Evolutionary conservation across 495 filamentous ascomycete species (phyloP).

Genomic region (Filosporella fistucella): DNA sequence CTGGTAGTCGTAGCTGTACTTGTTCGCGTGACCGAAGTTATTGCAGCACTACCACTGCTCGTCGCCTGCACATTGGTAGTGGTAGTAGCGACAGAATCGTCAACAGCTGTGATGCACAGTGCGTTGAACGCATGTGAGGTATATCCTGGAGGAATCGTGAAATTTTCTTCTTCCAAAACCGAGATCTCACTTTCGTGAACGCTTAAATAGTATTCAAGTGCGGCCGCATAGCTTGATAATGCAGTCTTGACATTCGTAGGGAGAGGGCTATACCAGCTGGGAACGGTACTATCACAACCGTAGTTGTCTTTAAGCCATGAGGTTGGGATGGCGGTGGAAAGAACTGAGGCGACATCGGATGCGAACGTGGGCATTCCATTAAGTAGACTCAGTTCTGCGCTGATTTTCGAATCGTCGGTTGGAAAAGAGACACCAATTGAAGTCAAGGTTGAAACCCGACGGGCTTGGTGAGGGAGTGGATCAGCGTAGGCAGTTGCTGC

Average conservation of each 20-base stretch:
- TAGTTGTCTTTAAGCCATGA: background rate
- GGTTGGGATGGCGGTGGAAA: constrained; percentile 10
- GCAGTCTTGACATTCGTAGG: constrained; percentile 7
- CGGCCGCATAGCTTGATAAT: constrained; percentile 6
- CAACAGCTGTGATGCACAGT: background rate
- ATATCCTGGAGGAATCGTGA: background rate
- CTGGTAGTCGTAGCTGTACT: background rate
- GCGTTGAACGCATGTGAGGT: background rate
- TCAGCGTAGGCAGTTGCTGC: constrained; percentile 3
- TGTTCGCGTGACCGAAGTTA: background rate
- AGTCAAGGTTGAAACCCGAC: background rate
- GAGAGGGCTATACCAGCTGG: constrained; percentile 8
- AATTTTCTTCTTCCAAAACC: background rate
- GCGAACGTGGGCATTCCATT: constrained; percentile 7
- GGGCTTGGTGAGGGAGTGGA: constrained; percentile 11
- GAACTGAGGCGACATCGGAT: constrained; percentile 5
- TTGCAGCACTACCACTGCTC: background rate
- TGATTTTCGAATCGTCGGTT: background rate
- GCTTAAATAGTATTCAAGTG: background rate
- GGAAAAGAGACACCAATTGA: background rate
- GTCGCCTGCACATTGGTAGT: background rate
- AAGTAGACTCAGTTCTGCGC: constrained; percentile 1
- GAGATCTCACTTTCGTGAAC: constrained; percentile 3
- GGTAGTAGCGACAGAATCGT: background rate
- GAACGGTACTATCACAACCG: background rate